Conservation (phyloP, 2,329 filamentous ascomycete genomes). For the Penicillium frequentans region DNA sequence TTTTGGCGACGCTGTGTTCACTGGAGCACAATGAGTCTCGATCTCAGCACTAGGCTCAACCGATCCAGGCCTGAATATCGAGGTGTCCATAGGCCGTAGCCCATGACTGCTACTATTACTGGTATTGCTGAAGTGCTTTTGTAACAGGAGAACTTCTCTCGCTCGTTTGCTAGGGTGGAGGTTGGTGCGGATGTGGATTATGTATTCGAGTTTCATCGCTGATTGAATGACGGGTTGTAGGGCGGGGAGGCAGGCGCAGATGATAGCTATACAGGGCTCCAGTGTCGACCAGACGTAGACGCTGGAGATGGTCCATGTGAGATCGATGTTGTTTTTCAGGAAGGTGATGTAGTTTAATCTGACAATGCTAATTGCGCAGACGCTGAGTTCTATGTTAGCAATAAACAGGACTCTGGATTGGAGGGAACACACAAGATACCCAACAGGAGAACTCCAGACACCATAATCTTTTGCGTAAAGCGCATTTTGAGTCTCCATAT, state of each 20-base stretch:
- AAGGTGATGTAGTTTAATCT: slow-evolving; percentile 14
- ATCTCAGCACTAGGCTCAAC: background rate
- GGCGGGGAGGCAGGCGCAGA: slow-evolving; percentile 8
- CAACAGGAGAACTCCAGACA: background rate
- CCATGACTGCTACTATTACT: too few relatives aligned
- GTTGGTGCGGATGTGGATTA: background rate
- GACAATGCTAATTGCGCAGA: slow-evolving; percentile 15
- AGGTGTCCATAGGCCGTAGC: too few relatives aligned
- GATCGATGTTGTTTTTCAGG: slow-evolving; percentile 4
- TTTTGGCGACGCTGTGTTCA: too few relatives aligned
- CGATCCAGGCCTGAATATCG: too few relatives aligned
- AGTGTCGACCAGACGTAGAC: slow-evolving; percentile 20
- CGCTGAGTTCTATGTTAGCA: slow-evolving; percentile 5
- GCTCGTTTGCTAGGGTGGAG: too few relatives aligned
- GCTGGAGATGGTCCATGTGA: slow-evolving; percentile 14
- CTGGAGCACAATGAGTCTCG: slow-evolving; percentile 1
- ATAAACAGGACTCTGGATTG: too few relatives aligned
- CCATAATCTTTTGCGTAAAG: slow-evolving; percentile 11
- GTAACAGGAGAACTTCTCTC: too few relatives aligned
- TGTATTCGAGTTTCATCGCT: slow-evolving; percentile 5
- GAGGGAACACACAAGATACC: too few relatives aligned
- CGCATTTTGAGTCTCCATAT: slow-evolving; percentile 13
- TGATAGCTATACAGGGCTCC: slow-evolving; percentile 18
- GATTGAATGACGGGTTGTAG: slow-evolving; percentile 19
- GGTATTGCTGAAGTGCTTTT: too few relatives aligned